Conservation (phyloP, 257 asterid genomes). For the Scutellaria galericulata region DNA sequence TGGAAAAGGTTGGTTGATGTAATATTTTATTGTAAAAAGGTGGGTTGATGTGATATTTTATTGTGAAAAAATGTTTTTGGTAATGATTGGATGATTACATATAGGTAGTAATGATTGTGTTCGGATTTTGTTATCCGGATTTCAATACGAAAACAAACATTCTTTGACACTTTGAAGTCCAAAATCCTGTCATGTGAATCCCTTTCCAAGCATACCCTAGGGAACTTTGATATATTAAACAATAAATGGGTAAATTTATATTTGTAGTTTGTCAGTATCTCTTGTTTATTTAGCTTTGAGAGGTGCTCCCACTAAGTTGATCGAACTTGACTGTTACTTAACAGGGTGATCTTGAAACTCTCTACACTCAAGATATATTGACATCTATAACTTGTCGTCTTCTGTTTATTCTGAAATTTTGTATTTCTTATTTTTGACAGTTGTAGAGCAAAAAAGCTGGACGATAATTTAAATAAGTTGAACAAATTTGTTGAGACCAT, state of each 20-base stretch:
- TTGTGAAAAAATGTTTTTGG: too few species aligned
- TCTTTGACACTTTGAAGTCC: too few species aligned
- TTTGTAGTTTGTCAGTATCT: conserved; percentile 25
- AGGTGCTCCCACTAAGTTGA: not conserved
- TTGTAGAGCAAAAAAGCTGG: conserved; percentile 75
- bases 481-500: conserved; percentile 54
- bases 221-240: too few species aligned
- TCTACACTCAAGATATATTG: conserved; percentile 6
- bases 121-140: too few species aligned
- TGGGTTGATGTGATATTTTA: too few species aligned
- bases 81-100: too few species aligned
- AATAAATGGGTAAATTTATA: conserved; percentile 19
- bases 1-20: too few species aligned
- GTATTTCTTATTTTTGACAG: conserved; percentile 48
- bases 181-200: too few species aligned
- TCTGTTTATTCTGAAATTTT: conserved; percentile 33
- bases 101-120: too few species aligned
- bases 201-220: too few species aligned
- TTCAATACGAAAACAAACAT: too few species aligned
- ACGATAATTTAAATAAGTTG: conserved; percentile 67
- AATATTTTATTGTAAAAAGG: too few species aligned
- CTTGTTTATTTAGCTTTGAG: conserved; percentile 10
- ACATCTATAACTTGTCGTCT: not conserved
- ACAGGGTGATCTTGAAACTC: conserved; percentile 20
- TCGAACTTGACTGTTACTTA: conserved; percentile 17